phyloP scores from a whole-genome alignment of 352 stramenopile species.

The Globisporangium uncinulatum region DNA sequence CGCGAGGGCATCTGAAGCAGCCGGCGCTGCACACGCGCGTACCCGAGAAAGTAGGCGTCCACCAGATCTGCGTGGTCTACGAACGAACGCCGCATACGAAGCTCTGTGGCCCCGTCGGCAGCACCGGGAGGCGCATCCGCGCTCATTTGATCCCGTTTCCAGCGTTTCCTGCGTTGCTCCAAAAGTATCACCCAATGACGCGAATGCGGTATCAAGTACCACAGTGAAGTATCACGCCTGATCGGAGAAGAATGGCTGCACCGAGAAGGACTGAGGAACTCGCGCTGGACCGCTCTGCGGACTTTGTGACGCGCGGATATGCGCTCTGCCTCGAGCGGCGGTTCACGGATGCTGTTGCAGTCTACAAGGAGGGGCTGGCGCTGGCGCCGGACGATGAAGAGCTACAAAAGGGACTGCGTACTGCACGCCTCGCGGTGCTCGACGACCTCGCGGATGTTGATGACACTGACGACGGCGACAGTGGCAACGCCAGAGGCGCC shows the following conservation, averaged over 20 bases:
- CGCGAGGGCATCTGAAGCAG: slow-evolving; percentile 27
- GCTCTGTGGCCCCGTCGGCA: no score
- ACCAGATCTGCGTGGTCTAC: slow-evolving; percentile 47
- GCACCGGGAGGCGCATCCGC: no score
- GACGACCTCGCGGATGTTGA: slow-evolving; percentile 31
- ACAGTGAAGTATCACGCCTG: no score
- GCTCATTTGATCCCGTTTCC: no score
- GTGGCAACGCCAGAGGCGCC: neutral
- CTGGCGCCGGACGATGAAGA: slow-evolving; percentile 28
- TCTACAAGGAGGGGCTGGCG: slow-evolving; percentile 52
- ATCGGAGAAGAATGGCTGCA: no score
- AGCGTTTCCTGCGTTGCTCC: no score
- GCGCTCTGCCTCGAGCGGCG: slow-evolving; percentile 26
- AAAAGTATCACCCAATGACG: no score
- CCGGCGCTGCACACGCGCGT: slow-evolving; percentile 17
- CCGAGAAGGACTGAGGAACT: no score
- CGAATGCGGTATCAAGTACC: no score
- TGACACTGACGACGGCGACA: slow-evolving; percentile 18
- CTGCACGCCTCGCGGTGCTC: slow-evolving; percentile 49
- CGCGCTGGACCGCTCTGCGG: slow-evolving; percentile 9
- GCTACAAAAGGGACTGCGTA: slow-evolving; percentile 37
- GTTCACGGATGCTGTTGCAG: slow-evolving; percentile 33
- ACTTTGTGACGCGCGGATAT: slow-evolving; percentile 31
- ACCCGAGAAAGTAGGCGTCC: slow-evolving; percentile 44
- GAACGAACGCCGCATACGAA: neutral